These are phyloP conservation scores for Ilyonectria sp. DNA, from an alignment of 2,329 filamentous ascomycete species.

Conservation along the genomic window DNA sequence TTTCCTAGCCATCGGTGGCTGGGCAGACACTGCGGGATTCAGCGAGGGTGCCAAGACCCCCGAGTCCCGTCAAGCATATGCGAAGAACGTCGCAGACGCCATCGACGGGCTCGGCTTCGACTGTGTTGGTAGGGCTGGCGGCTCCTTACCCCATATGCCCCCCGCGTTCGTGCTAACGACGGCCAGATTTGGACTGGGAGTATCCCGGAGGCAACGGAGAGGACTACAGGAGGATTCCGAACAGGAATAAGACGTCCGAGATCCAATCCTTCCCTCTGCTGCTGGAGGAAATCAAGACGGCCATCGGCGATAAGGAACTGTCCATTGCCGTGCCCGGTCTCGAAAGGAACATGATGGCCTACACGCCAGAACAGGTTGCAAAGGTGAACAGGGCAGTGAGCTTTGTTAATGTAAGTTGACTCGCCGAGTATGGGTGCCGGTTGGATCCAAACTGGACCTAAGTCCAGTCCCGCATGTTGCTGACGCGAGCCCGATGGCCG, in stretches of 20 bases:
- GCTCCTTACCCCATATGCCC: background rate
- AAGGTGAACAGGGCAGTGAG: conserved; percentile 73
- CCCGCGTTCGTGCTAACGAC: background rate
- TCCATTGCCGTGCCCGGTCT: conserved; percentile 78
- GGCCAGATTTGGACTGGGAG: conserved; percentile 69
- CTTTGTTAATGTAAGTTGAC: conserved; percentile 68
- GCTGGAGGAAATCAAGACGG: conserved; percentile 69
- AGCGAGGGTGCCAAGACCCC: conserved; percentile 63
- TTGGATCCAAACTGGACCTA: background rate
- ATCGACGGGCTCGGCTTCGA: conserved; percentile 72
- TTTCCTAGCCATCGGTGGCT: conserved; percentile 76
- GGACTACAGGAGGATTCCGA: conserved; percentile 76
- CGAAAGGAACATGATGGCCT: conserved; percentile 77
- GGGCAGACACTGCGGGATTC: conserved; percentile 75
- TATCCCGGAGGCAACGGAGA: conserved; percentile 75
- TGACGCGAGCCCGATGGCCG: background rate
- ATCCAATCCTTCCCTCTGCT: conserved; percentile 74
- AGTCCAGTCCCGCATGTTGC: background rate
- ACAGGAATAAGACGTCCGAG: conserved; percentile 71
- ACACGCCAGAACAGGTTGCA: conserved; percentile 68
- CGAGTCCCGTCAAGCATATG: conserved; percentile 65
- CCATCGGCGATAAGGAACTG: conserved; percentile 73
- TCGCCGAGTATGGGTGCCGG: background rate
- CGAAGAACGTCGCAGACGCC: conserved; percentile 70
- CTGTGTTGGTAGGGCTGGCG: conserved; percentile 66